Base-by-base conservation (phyloP, 2,329 filamentous ascomycete species). In the Aspergillus terreus region DNA sequence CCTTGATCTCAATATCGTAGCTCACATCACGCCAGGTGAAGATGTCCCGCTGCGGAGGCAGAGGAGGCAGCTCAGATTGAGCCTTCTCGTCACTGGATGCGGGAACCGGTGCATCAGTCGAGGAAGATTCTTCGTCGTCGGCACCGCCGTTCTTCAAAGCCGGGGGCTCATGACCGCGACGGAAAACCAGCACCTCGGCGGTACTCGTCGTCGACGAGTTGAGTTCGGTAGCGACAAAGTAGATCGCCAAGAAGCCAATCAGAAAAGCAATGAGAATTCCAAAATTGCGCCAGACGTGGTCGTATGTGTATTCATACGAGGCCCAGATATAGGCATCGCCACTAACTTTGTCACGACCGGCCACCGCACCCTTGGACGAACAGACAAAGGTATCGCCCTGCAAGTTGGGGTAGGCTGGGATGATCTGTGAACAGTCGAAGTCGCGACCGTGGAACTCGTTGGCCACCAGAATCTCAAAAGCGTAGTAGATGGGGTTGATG, bases 11-110 rank as follows among this genome's bases (percentile, higher is more conserved):
- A 17, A 58, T 58, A n/a, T 58, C 84, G 59, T 88, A 95, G 71
- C 84, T 88, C 1, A 94, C 84, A 59, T 91, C 78, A 55, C 83
- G 80, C 89, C 89, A 94, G 63, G 88, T 86, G 75, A 92, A 92
- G 52, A 90, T 82, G 17, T 87, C 86, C 4, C 81, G 88, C 65
- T 88, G 84, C 56, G 44, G 52, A 5, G 49, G 49, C 5, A 51
- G 36, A 11, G 21, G 32, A 74, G 76, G 60, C 80, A 78, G 49
- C 83, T 82, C 32, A 36, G 41, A 38, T 38, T 52, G 44, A 41
- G 46, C 25, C 19, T 49, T 23, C 43, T 55, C 41, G 47, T 25
- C 43, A 47, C 23, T 44, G 40, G 23, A 19, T 6, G 40, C 40
- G n/a, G 40, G 40, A 14, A 42, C 40, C 15, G 40, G 40, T n/a